These are phyloP conservation scores for Polysphondylium violaceum DNA, from an alignment of 78 protist genomes.

Conservation along the genomic window DNA sequence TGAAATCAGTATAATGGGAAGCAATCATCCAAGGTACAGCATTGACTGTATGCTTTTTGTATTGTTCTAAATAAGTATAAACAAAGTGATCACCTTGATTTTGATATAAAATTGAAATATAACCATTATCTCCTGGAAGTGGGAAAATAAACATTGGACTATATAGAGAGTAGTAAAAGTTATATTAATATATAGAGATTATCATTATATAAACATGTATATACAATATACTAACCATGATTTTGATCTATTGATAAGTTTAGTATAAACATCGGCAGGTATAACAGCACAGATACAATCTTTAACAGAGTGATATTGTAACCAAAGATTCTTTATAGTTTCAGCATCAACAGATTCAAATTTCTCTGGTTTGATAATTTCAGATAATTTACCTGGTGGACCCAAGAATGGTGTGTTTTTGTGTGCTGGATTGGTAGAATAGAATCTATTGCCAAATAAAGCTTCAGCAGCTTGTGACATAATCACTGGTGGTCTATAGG, in stretches of 20 bases:
- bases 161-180: not conserved
- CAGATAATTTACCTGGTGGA: constrained; percentile 57
- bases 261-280: constrained; percentile 47
- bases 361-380: constrained; percentile 40
- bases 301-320: constrained; percentile 46
- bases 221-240: constrained; percentile 4
- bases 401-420: constrained; percentile 43
- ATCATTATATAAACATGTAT: not conserved
- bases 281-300: constrained; percentile 72
- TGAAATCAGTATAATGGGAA: constrained; percentile 59
- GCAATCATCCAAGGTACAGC: constrained; percentile 75
- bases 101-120: constrained; percentile 68
- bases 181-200: not conserved
- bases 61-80: constrained; percentile 69
- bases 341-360: constrained; percentile 28
- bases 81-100: constrained; percentile 69
- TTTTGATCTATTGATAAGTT: constrained; percentile 44
- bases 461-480: constrained; percentile 65
- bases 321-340: constrained; percentile 52
- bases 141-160: constrained; percentile 71
- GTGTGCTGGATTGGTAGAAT: constrained; percentile 48
- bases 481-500: too few species aligned
- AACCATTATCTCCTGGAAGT: constrained; percentile 78
- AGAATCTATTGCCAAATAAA: constrained; percentile 31
- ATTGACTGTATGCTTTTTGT: constrained; percentile 52